Conservation (phyloP, 139 green algal genomes). For the Edaphochlamys debaryana region DNA sequence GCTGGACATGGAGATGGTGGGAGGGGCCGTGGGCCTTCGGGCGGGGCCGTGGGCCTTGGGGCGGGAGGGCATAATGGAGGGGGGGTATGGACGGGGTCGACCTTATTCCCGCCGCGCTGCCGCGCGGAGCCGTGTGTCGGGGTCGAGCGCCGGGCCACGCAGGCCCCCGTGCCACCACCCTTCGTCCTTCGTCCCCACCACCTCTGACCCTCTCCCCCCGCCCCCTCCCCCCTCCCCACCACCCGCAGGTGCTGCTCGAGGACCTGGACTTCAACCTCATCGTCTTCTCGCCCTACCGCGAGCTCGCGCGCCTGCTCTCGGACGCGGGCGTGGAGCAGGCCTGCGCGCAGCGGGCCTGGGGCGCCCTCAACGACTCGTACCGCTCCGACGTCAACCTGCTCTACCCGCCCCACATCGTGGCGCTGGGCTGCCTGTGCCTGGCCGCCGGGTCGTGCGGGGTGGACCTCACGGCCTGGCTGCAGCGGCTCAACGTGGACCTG, state of each 20-base stretch:
- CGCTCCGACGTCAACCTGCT: conserved; percentile 65
- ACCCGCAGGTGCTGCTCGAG: conserved; percentile 70
- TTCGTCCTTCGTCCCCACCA: too few species aligned
- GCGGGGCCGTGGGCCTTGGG: too few species aligned
- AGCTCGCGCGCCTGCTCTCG: conserved; percentile 46
- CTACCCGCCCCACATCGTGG: conserved; percentile 76
- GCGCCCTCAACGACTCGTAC: conserved; percentile 76
- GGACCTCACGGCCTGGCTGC: conserved; percentile 35
- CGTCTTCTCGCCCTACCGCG: conserved; percentile 74
- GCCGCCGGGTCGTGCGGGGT: conserved; percentile 50
- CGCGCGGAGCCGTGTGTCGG: too few species aligned
- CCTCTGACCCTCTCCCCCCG: too few species aligned
- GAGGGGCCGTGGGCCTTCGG: too few species aligned
- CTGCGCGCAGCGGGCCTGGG: conserved; percentile 61
- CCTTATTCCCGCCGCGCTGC: too few species aligned
- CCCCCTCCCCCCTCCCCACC: not conserved
- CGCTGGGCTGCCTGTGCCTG: conserved; percentile 69
- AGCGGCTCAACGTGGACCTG: conserved; percentile 37
- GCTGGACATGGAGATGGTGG: conserved; percentile 75
- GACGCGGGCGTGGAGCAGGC: conserved; percentile 46
- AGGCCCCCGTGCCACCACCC: too few species aligned
- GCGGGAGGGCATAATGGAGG: too few species aligned
- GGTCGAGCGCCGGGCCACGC: too few species aligned
- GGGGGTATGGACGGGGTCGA: too few species aligned
- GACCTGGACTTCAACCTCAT: conserved; percentile 77